Evolutionary conservation across 768 basidiomycete genomes (phyloP).

Genomic region (Leccinum uliginosum): DNA sequence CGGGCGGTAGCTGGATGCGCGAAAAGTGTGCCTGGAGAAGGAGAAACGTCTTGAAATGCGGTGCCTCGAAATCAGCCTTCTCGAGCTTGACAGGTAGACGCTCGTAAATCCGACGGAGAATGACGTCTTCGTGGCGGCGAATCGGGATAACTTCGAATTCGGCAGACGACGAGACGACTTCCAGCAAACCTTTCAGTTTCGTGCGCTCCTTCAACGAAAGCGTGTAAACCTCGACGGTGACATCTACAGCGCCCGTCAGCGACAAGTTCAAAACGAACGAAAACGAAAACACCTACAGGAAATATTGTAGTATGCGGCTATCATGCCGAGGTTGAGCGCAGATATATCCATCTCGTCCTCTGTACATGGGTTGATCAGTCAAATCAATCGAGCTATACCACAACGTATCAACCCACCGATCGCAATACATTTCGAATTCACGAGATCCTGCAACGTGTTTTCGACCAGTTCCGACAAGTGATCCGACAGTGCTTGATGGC

Average conservation of each 20-base stretch:
- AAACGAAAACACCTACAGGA: constrained; percentile 58
- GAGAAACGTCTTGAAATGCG: constrained; percentile 97
- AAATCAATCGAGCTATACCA: not conserved
- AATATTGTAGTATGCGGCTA: constrained; percentile 94
- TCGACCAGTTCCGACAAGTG: constrained; percentile 96
- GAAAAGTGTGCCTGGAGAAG: constrained; percentile 97
- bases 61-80: constrained; percentile 79
- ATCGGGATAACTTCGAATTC: constrained; percentile 96
- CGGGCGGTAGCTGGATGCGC: constrained; percentile 85
- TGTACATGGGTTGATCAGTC: constrained; percentile 3
- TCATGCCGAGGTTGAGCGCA: constrained; percentile 96
- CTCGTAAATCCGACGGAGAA: constrained; percentile 89
- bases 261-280: not conserved
- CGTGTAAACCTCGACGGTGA: constrained; percentile 96
- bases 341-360: constrained; percentile 94
- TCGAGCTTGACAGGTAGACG: constrained; percentile 95
- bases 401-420: constrained; percentile 51
- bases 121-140: constrained; percentile 83
- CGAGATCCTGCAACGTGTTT: constrained; percentile 84
- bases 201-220: constrained; percentile 93
- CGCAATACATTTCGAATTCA: constrained; percentile 91
- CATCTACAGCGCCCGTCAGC: constrained; percentile 47
- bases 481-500: constrained; percentile 92
- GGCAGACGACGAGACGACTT: constrained; percentile 94
- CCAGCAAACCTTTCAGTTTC: constrained; percentile 93